Conservation (phyloP, 148 eudicot genomes). For the Chenopodium album region DNA sequence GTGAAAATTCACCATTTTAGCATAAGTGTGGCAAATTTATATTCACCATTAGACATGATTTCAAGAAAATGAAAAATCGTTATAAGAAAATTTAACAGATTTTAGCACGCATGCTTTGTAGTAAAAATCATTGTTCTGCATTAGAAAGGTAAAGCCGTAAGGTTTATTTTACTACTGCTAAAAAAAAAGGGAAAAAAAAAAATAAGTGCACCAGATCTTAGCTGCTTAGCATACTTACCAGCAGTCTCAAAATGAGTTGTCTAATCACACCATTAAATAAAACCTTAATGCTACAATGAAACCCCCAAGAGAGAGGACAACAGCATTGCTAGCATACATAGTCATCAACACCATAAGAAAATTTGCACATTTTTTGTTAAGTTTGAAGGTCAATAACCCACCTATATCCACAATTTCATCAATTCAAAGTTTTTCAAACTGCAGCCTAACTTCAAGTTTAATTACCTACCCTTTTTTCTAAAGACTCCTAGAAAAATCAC, state of each 20-base stretch:
- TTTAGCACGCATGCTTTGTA: too few relatives aligned
- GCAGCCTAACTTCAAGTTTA: slow-evolving; percentile 2
- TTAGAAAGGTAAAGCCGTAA: too few relatives aligned
- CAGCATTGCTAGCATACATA: background rate
- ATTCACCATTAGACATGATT: too few relatives aligned
- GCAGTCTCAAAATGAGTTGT: background rate
- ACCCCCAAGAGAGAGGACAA: background rate
- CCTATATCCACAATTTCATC: background rate
- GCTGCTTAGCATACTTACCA: too few relatives aligned
- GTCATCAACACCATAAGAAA: background rate
- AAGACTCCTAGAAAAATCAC: background rate
- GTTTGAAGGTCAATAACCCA: background rate
- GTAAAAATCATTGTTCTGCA: too few relatives aligned
- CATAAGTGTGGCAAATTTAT: too few relatives aligned
- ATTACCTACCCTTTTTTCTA: background rate
- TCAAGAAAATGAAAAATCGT: too few relatives aligned
- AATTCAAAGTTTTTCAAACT: background rate
- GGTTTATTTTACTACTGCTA: too few relatives aligned
- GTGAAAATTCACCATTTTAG: too few relatives aligned
- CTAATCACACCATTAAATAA: background rate
- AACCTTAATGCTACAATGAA: background rate
- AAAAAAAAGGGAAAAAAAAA: too few relatives aligned
- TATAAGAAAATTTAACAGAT: too few relatives aligned
- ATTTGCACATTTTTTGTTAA: background rate
- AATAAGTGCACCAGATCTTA: too few relatives aligned